A percentile compares a stretch with the other conserved stretches of the same genome.
phyloP scores from a whole-genome alignment of 2,329 filamentous ascomycete species.

The Talaromyces sp. region DNA sequence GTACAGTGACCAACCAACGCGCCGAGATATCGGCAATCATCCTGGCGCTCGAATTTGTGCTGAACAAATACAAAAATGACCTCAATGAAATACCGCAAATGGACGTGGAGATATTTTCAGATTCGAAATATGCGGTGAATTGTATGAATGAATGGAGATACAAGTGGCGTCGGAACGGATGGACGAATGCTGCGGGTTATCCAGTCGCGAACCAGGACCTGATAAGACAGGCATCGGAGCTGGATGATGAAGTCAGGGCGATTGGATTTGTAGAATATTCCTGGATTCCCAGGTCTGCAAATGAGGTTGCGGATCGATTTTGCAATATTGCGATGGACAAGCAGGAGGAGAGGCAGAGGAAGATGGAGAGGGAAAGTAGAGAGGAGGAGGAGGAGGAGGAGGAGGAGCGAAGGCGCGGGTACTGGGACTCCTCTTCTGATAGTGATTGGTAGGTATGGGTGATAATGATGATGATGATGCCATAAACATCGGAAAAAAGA shows the following conservation, averaged over 20 bases:
- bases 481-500: too few species aligned
- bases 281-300: not conserved
- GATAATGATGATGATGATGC: not conserved
- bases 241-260: not conserved
- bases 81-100: not conserved
- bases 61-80: not conserved
- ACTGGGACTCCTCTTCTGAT: not conserved
- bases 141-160: slow-evolving; percentile 12
- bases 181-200: not conserved
- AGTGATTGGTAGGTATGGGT: not conserved
- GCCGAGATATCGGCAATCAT: slow-evolving; percentile 1
- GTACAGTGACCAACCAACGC: not conserved
- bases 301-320: not conserved
- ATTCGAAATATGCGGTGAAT: slow-evolving; percentile 1
- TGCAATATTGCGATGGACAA: not conserved
- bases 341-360: not conserved
- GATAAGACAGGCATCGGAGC: not conserved
- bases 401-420: not conserved
- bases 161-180: not conserved
- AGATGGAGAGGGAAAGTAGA: not conserved
- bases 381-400: too few species aligned
- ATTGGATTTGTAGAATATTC: not conserved
- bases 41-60: not conserved
- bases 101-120: slow-evolving; percentile 2
- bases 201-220: not conserved